Evolutionary conservation across 2,329 filamentous ascomycete species (phyloP).

Genomic region (Pochonia chlamydosporia): DNA sequence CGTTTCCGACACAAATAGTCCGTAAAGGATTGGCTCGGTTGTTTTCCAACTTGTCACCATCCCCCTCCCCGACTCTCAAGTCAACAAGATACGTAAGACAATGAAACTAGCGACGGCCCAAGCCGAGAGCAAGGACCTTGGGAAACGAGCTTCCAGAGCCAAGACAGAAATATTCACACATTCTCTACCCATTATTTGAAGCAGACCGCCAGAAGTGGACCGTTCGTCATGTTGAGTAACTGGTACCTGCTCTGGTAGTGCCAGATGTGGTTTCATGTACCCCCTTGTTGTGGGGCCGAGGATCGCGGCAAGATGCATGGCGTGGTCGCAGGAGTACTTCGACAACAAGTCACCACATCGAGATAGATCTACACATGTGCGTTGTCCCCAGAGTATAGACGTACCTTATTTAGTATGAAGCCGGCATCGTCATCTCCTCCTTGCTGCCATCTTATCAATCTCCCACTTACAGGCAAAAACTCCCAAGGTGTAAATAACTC

Average conservation of each 20-base stretch:
- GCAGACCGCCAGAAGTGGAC: not conserved
- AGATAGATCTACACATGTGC: not conserved
- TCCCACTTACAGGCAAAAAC: not conserved
- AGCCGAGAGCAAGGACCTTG: too few relatives aligned
- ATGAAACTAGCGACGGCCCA: too few relatives aligned
- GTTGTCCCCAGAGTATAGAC: not conserved
- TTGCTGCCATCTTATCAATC: not conserved
- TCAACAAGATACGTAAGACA: too few relatives aligned
- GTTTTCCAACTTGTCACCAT: too few relatives aligned
- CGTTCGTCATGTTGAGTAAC: not conserved
- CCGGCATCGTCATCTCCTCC: not conserved
- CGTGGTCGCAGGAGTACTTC: not conserved
- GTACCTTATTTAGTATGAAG: not conserved
- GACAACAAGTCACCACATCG: conserved; percentile 2
- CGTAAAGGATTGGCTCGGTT: too few relatives aligned
- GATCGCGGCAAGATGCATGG: conserved; percentile 6
- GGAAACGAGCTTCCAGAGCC: too few relatives aligned
- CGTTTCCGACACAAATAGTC: too few relatives aligned
- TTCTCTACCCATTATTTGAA: not conserved
- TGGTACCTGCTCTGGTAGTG: not conserved
- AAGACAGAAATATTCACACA: not conserved
- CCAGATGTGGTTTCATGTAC: not conserved
- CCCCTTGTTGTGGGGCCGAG: conserved; percentile 3
- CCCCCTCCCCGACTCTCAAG: too few relatives aligned
- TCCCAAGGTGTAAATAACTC: not conserved